Evolutionary conservation across 2,329 filamentous ascomycete genomes (phyloP).

Genomic region (Ophiostoma sp.): DNA sequence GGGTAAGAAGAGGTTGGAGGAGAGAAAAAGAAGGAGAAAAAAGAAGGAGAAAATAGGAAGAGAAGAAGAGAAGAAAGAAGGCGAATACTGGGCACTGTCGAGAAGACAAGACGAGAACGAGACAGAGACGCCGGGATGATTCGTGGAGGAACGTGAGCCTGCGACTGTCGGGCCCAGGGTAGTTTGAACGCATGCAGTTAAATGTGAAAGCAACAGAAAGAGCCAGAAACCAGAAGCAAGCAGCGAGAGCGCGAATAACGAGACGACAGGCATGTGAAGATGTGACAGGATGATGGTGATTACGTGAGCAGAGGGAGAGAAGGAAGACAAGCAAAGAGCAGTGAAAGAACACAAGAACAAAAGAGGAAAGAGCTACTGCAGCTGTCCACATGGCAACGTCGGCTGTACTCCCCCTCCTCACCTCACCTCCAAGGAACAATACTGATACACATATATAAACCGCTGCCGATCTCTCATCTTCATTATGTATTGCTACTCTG

Average conservation of each 20-base stretch:
- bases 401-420: neutral
- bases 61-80: neutral
- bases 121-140: neutral
- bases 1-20: neutral
- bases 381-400: neutral
- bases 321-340: neutral
- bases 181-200: neutral
- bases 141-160: conserved; percentile 7
- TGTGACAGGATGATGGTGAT: neutral
- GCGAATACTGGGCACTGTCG: neutral
- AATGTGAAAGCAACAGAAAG: neutral
- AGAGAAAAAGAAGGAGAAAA: too few species aligned
- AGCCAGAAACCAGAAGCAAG: neutral
- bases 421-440: neutral
- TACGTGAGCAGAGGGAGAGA: neutral
- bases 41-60: neutral
- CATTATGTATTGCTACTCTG: neutral
- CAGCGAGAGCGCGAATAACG: neutral
- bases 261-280: neutral
- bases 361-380: conserved; percentile 1
- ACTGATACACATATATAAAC: neutral
- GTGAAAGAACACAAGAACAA: neutral
- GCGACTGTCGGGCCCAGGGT: neutral
- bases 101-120: neutral
- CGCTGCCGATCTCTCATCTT: neutral